Percentiles rank a stretch among this genome's conserved stretches.
Evolutionary conservation across 495 filamentous ascomycete species (phyloP).

Genomic region (Hypoxylon rickii): DNA sequence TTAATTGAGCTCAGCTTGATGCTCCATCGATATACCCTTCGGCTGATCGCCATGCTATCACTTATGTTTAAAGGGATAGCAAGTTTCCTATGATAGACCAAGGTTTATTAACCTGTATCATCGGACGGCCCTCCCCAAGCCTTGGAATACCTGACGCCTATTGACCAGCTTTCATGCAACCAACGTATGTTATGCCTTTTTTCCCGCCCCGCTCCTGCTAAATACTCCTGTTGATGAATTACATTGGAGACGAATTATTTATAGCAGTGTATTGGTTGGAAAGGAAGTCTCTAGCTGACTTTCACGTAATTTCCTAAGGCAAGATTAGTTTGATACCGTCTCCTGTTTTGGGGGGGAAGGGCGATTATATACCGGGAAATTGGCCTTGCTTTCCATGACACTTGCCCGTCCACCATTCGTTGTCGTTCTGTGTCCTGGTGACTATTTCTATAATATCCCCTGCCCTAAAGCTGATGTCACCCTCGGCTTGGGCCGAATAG

Average conservation of each 20-base stretch:
- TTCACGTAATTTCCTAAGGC: slow-evolving; percentile 37
- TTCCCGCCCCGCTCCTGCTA: background rate
- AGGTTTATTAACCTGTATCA: background rate
- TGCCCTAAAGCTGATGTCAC: slow-evolving; percentile 87
- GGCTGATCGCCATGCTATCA: background rate
- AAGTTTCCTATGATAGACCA: background rate
- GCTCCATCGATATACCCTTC: background rate
- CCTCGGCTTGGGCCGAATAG: slow-evolving; percentile 93
- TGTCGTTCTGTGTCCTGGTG: slow-evolving; percentile 77
- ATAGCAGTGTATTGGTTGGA: background rate
- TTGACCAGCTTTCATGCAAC: slow-evolving; percentile 10
- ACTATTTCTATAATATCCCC: slow-evolving; percentile 93
- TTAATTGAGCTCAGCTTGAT: no score
- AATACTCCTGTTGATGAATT: slow-evolving; percentile 2
- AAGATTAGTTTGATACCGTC: slow-evolving; percentile 10
- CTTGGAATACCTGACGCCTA: slow-evolving; percentile 3
- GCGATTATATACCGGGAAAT: slow-evolving; percentile 85
- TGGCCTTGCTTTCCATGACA: slow-evolving; percentile 80
- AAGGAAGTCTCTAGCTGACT: slow-evolving; percentile 27
- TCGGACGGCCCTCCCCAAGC: background rate
- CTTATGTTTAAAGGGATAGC: background rate
- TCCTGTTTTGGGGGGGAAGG: background rate
- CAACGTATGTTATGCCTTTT: background rate
- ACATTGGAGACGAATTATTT: slow-evolving; percentile 8
- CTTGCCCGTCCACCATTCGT: slow-evolving; percentile 96